Base-by-base conservation (phyloP, 108 stramenopile genomes). In the Cyclotella atomus region DNA sequence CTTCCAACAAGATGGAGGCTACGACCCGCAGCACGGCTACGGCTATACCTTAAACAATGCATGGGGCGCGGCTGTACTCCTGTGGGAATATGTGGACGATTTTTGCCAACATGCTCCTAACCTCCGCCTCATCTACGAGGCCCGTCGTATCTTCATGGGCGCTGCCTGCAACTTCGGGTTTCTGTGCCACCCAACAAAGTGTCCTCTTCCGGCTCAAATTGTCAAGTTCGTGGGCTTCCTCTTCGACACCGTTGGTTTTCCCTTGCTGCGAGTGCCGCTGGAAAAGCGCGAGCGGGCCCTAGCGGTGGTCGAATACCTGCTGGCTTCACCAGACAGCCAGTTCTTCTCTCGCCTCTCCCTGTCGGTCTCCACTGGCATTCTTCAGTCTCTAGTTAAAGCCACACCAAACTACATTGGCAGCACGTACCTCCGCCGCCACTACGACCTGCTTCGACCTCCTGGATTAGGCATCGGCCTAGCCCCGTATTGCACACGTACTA, bases 61-160 rank as follows among this genome's bases (percentile, higher is more conserved):
- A 32, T 2, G 15, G 0, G 56, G 56, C 1, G 15, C 32, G 29
- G 28, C 1, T 0, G 56, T 57, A 10, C 1, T 7, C 0, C 56
- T 57, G 1, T 32, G 56, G 56, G 56, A 30, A 0, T 57, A 32
- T 57, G 56, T 57, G 1, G 56, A 57, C n/a, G 56, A 57, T 19
- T 57, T 57, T 30, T 19, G 29, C 5, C 4, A 2, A 1, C 56
- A 57, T 10, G 56, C 56, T 0, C 29, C 56, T 2, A 57, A 28
- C 3, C 10, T 7, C 14, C 4, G n/a, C 1, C 29, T 30, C 10
- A 30, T 57, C 14, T 32, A 57, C 14, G 29, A 30, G 2, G 56
- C 56, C 10, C 3, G 14, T 0, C 15, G 29, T 14, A 16, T 57
- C 10, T 57, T 57, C n/a, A 30, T 57, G 29, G 29, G 32, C 1